phyloP scores from a whole-genome alignment of 306 rosid genomes.

The Cicer chorassanicum region DNA sequence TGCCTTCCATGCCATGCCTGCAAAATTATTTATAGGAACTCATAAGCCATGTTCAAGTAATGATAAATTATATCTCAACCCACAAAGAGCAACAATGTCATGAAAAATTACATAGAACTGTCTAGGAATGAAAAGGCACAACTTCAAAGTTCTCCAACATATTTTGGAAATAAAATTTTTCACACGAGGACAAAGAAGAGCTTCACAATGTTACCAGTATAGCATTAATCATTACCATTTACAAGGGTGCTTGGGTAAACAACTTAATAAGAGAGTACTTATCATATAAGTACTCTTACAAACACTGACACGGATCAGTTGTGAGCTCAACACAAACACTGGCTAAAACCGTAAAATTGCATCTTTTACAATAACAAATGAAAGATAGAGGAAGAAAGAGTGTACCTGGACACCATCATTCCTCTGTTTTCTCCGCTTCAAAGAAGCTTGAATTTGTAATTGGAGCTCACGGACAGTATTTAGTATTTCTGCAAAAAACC shows the following conservation, averaged over 20 bases:
- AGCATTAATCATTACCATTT: no score
- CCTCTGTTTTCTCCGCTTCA: constrained; percentile 90
- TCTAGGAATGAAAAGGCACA: constrained; percentile 10
- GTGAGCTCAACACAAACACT: neutral
- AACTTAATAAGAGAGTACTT: no score
- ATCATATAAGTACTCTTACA: neutral
- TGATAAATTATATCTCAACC: constrained; percentile 31
- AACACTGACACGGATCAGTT: neutral
- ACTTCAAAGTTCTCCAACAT: no score
- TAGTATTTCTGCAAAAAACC: constrained; percentile 84
- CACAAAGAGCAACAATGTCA: constrained; percentile 14
- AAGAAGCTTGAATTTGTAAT: constrained; percentile 90
- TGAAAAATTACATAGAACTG: constrained; percentile 22
- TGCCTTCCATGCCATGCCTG: constrained; percentile 99
- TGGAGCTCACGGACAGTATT: constrained; percentile 96
- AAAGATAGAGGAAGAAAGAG: constrained; percentile 34
- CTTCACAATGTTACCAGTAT: no score
- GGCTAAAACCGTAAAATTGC: neutral
- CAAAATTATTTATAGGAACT: constrained; percentile 37
- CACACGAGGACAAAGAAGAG: no score
- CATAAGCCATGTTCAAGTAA: constrained; percentile 39
- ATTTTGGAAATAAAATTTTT: no score
- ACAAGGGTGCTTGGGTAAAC: no score
- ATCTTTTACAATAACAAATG: constrained; percentile 24
- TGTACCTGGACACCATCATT: constrained; percentile 84